Base-by-base conservation (phyloP, 176 grass and related monocot species). In the Oryza meridionalis region DNA sequence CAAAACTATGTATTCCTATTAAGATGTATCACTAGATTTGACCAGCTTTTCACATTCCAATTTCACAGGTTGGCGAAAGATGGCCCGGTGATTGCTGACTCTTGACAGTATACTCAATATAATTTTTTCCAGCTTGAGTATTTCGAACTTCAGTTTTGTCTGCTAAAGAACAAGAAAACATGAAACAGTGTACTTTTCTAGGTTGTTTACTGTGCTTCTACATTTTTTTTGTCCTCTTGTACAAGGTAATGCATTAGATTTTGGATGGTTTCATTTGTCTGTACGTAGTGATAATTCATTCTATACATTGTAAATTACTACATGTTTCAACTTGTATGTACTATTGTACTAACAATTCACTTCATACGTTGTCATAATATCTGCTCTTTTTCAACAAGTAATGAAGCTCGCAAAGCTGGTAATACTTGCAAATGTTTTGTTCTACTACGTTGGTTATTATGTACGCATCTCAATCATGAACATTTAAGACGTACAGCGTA, bases 1-100 rank as follows among this genome's bases (percentile, higher is more conserved):
- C 21, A 70, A 82, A 79, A 45, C 19, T 11, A 38, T n/a, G 25
- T 77, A 4, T 21, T 37, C 35, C 35, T 37, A 37, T 37, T 37
- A 37, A 53, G 49, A 51, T 9, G 51, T 32, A 83, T 62, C 3
- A 16, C 58, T 7, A 55, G 13, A 72, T 33, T 21, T 70, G 63
- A 75, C 70, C 19, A 13, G 42, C 43, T 88, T 25, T 79, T 61
- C 19, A 35, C 24, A 26, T 82, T 72, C 46, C 64, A 82, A 73
- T 68, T 87, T 3, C 10, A 29, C 66, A 94, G 92, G 92, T 82
- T 85, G 87, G 87, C 40, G 46, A 90, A 88, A 76, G 17, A 50
- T 90, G 65, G 73, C 64, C 0, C 72, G 75, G n/a, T 90, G 72
- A 92, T 49, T 70, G 67, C 47, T 81, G 40, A 62, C 58, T 22